phyloP scores from a whole-genome alignment of 2,329 filamentous ascomycete species.

The Cercospora brassicicola region DNA sequence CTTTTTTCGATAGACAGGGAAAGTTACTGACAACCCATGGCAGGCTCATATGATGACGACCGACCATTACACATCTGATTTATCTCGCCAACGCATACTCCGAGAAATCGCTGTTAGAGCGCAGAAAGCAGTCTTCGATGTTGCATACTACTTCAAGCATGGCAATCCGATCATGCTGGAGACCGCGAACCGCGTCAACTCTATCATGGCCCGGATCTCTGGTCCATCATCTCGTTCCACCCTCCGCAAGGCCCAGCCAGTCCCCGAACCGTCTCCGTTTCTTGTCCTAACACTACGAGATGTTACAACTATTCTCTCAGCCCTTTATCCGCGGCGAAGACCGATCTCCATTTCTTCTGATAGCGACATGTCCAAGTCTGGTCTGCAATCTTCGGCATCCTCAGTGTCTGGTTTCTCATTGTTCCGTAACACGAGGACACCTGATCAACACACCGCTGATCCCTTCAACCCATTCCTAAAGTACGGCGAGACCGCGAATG shows the following conservation, averaged over 20 bases:
- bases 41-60: constrained; percentile 66
- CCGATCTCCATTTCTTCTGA: constrained; percentile 58
- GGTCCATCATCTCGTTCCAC: background rate
- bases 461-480: background rate
- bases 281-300: constrained; percentile 67
- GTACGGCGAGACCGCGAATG: background rate
- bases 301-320: constrained; percentile 75
- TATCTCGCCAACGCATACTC: constrained; percentile 74
- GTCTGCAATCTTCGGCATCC: constrained; percentile 50
- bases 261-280: constrained; percentile 9
- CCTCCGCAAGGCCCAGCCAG: background rate
- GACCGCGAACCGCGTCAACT: constrained; percentile 69
- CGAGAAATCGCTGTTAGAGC: constrained; percentile 76
- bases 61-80: constrained; percentile 88
- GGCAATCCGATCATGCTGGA: constrained; percentile 62
- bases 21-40: constrained; percentile 36
- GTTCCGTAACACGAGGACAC: constrained; percentile 43
- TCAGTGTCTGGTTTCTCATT: constrained; percentile 52
- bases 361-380: constrained; percentile 50
- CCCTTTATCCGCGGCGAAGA: constrained; percentile 74
- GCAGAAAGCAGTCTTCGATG: constrained; percentile 75
- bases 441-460: background rate
- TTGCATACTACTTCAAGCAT: constrained; percentile 66
- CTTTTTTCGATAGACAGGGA: background rate
- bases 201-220: constrained; percentile 54